Evolutionary conservation across 441 rosid species (phyloP), one percentile per base, ranked within the genome.

Genomic region (Erodium texanum): DNA sequence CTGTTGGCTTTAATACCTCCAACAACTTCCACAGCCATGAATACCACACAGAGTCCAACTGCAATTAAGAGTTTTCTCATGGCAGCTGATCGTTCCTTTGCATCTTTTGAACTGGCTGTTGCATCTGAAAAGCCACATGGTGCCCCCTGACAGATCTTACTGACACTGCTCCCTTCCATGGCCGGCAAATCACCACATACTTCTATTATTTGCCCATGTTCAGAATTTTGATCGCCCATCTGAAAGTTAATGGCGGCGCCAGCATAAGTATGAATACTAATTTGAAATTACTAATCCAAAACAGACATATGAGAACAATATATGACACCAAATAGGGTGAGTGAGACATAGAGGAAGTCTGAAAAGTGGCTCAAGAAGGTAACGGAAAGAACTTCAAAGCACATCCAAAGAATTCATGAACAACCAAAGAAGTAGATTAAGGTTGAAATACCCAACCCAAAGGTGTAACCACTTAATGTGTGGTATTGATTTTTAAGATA

Each of bases 1-100:
- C 89, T 84, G 77, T 88, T 88, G 73, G 89, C 90, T 77, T 86
- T 76, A 54, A 85, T 83, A 36, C 94, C 91, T 56, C 89, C 89
- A 67, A 71, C 81, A 12, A 86, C 79, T 82, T 88, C 92, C 36
- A 86, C 84, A 14, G 67, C 61, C 90, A 86, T 86, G 79, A 88
- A 86, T 62, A 86, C 18, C 29, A 84, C 23, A 52, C 89, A 88
- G 32, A 84, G 86, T 66, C 69, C 75, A 63, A 88, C 85, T 6
- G 83, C 87, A 1, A 74, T 77, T 64, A 84, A 70, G 68, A 86
- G 90, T 73, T 88, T 88, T 71, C 77, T 66, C 82, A 78, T 84
- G 34, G 89, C 82, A 8, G 80, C 73, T 19, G 86, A 67, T 2
- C 88, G 84, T 72, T 88, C 90, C 65, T 79, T 73, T 15, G 86